Evolutionary conservation across 2,329 filamentous ascomycete genomes (phyloP).

Genomic region (Pyrenophora graminea): DNA sequence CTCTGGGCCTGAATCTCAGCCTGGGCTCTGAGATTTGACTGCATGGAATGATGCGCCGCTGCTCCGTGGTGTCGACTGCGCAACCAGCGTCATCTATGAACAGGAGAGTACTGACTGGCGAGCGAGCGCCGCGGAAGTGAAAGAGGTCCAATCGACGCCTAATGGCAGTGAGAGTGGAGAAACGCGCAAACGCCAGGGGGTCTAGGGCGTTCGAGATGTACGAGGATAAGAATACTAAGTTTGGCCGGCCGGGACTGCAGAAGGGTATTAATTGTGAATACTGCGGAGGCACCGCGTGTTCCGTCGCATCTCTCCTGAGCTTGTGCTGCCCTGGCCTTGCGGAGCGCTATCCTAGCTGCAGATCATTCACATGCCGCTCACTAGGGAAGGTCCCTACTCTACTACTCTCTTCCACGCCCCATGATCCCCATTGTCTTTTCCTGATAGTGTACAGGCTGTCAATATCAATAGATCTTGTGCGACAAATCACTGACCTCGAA

Average conservation of each 20-base stretch:
- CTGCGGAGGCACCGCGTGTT: constrained; percentile 3
- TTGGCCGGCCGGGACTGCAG: constrained; percentile 2
- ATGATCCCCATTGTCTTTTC: background rate
- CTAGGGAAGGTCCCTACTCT: constrained; percentile 3
- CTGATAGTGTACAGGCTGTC: background rate
- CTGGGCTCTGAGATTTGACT: constrained; percentile 55
- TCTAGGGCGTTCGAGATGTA: constrained; percentile 17
- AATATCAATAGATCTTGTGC: background rate
- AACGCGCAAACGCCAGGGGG: constrained; percentile 31
- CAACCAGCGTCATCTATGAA: constrained; percentile 44
- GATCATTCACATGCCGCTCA: constrained; percentile 25
- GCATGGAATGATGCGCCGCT: constrained; percentile 47
- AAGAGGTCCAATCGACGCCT: constrained; percentile 9
- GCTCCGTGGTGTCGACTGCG: constrained; percentile 31
- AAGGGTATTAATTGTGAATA: constrained; percentile 12
- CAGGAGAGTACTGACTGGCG: constrained; percentile 21
- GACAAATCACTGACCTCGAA: no score
- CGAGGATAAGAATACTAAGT: constrained; percentile 11
- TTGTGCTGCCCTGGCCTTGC: constrained; percentile 16
- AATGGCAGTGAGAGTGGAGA: constrained; percentile 15
- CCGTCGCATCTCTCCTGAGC: constrained; percentile 21
- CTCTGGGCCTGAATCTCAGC: constrained; percentile 63
- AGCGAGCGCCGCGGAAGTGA: constrained; percentile 27
- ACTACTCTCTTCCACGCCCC: background rate
- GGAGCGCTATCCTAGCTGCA: constrained; percentile 22